Evolutionary conservation across 2,329 filamentous ascomycete genomes (phyloP).

Genomic region (Geosmithia putterillii): DNA sequence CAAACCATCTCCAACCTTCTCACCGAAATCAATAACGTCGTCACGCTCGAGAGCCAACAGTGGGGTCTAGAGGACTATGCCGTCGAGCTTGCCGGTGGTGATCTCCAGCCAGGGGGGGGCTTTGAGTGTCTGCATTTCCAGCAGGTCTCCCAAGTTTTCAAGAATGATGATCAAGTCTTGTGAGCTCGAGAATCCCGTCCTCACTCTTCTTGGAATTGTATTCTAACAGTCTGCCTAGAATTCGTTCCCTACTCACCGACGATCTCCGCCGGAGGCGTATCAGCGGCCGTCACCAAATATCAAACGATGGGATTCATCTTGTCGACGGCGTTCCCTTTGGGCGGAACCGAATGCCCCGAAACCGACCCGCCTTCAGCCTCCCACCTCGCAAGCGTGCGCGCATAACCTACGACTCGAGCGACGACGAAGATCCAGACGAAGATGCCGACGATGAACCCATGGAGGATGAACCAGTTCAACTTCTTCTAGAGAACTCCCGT

Average conservation of each 20-base stretch:
- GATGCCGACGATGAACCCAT: conserved; percentile 6
- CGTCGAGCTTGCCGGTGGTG: conserved; percentile 57
- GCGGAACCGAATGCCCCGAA: conserved; percentile 44
- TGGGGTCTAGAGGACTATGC: conserved; percentile 89
- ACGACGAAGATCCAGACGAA: conserved; percentile 17
- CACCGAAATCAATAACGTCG: conserved; percentile 62
- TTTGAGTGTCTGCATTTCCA: conserved; percentile 89
- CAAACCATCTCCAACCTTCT: conserved; percentile 67
- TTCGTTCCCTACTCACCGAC: conserved; percentile 62
- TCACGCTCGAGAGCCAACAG: conserved; percentile 68
- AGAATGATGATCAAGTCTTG: conserved; percentile 76
- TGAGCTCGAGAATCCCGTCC: too few relatives aligned
- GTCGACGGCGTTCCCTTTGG: conserved; percentile 82
- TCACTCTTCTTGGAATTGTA: background rate
- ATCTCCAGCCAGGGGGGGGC: conserved; percentile 40
- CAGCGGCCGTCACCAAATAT: conserved; percentile 72
- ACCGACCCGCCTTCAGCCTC: conserved; percentile 56
- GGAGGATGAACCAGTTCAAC: conserved; percentile 7
- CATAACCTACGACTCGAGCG: conserved; percentile 26
- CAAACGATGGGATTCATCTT: conserved; percentile 63
- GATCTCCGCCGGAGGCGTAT: conserved; percentile 64
- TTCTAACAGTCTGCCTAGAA: conserved; percentile 30
- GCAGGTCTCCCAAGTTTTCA: conserved; percentile 54
- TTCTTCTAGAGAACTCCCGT: conserved; percentile 19
- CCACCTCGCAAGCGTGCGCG: conserved; percentile 61